Evolutionary conservation across 768 basidiomycete species (phyloP), one percentile per base, ranked within the genome.

Genomic region (Leccinum barrowsii): DNA sequence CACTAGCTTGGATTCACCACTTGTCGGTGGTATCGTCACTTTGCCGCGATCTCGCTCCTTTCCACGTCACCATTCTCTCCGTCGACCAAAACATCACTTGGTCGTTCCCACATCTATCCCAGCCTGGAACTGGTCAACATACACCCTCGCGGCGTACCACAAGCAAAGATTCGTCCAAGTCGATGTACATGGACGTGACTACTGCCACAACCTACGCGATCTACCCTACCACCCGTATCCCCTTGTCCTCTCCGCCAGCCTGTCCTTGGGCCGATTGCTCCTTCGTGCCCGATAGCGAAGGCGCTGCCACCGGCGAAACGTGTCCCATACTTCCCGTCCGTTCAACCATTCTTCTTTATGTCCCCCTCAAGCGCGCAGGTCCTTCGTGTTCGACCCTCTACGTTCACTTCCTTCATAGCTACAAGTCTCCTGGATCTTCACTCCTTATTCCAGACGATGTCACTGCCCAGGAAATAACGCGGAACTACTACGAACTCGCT

Each of bases 401-500:
- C 53, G 73, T 90, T 30, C 84, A 87, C 69, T 76, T 87, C 13
- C 75, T 93, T 22, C 76, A 83, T 59, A 76, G 77, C 30, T 70
- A 74, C 34, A 79, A 78, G 54, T 80, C 78, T 3, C 66, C 67
- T 1, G 70, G 67, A 34, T 82, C 81, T 21, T 75, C 77, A 34
- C 69, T 66, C 35, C 66, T 59, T n/a, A 63, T 63, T 49, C 57
- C 69, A 44, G 75, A 77, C 40, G 66, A 70, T n/a, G 67, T 69
- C 54, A 73, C 70, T 51, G 67, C 73, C 59, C 65, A 73, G 24
- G 90, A 91, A 55, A 80, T 92, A 65, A 82, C 86, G 17, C 77
- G 73, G 47, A 92, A 84, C 66, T 92, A 80, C 65, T 78, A 89
- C 64, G 87, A 88, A 58, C 80, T 94, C 17, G 77, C 84, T 2